Base-by-base conservation (phyloP, 208 protist genomes). In the Leptomonas seymouri region DNA sequence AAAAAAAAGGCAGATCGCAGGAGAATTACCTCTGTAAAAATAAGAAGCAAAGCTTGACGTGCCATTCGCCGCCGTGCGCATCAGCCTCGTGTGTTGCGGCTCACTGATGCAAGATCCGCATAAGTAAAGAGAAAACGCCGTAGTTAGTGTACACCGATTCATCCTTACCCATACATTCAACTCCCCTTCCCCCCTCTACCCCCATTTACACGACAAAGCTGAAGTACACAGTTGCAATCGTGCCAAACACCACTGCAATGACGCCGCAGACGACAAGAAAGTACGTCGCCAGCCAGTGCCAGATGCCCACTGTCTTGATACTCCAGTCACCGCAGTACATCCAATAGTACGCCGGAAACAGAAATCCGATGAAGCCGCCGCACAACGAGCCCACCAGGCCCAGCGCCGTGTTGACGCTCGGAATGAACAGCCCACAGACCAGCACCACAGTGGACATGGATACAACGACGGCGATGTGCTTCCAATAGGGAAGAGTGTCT, bases 261-360 rank as follows among this genome's bases (percentile, higher is more conserved):
- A 94, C 85, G 51, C 89, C 89, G 1, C 57, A 45, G 14, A 90
- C 31, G 2, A 95, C 9, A 3, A 93, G 53, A 34, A 78, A 57
- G 49, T 86, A 83, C 18, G 79, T 88, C 18, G 41, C 61, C 14
- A 84, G 8, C 44, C 63, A 90, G 58, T 90, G 54, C 41, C 65
- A 84, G 25, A 72, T 55, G 2, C 90, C 86, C 15, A 91, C 90
- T 0, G 54, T 70, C 64, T 75, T 48, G 46, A 80, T 25, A 1
- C 74, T 83, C 83, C 84, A 95, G 39, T 82, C 56, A 36, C 87
- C 90, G 42, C 75, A 78, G 77, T 90, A 90, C 79, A 95, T 79
- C 61, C 71, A 88, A 30, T 93, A 90, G 16, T 83, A 46, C 31
- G 87, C 82, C 7, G 90, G 90, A 55, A 91, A 89, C 14, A 93